Base-by-base conservation (phyloP, 257 asterid genomes). In the Scutellaria galericulata region DNA sequence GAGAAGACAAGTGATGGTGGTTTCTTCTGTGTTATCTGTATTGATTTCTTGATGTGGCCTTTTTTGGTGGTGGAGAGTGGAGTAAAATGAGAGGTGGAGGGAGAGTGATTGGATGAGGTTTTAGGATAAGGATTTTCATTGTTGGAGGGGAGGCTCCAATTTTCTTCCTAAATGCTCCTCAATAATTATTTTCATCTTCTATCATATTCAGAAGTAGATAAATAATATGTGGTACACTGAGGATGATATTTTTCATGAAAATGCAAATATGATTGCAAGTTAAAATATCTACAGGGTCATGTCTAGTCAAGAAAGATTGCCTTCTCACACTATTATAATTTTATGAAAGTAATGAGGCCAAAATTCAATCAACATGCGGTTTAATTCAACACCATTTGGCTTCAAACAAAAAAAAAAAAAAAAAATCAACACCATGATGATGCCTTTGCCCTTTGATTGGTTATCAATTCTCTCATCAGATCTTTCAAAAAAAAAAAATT, bases 91-190 rank as follows among this genome's bases (percentile, higher is more conserved):
- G 91, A 85, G 96, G 96, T 78, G 82, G 89, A 89, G 90, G 90
- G 83, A 80, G 74, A 22, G 68, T 44, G 64, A 56, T 72, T 39
- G 90, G 97, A 89, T 89, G 78, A 89, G 95, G 89, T 85, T 89
- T 86, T 48, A 66, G 85, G 97, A 92, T 91, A 86, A 92, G 93
- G 89, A 81, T 81, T 83, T 91, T 82, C 81, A 83, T 76, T 66
- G 75, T 68, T 68, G 81, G 35, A 27, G 35, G 3, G 18, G 18
- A 18, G 18, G 18, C 35, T 27, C 35, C 35, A 27, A 27, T 27
- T 27, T 27, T 27, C 35, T 27, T 27, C 2, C 35, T 27, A 1
- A 27, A 27, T 27, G 35, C 35, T 27, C 35, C 18, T 18, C 18
- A 31, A 0, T 31, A 3, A 31, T 31, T 31, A 31, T 3, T 31